phyloP scores from a whole-genome alignment of 1,284 basidiomycete species.

The Xerocomus amazonicus region DNA sequence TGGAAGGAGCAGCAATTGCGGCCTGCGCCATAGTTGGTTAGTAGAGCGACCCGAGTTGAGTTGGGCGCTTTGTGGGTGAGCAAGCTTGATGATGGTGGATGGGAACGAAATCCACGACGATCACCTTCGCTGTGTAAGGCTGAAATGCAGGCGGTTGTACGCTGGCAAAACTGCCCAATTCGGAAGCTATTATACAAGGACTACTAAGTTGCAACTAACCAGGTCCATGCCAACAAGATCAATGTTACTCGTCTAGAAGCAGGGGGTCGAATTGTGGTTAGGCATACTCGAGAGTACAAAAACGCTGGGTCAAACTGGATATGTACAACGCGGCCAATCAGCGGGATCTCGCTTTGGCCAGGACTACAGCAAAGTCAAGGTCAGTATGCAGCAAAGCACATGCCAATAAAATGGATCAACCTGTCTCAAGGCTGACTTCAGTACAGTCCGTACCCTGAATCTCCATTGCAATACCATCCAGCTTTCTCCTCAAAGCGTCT shows the following conservation, averaged over 20 bases:
- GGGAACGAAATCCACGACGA: conserved; percentile 30
- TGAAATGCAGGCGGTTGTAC: conserved; percentile 15
- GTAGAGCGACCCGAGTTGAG: conserved; percentile 10
- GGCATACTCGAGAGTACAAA: conserved; percentile 17
- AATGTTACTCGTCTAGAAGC: no score
- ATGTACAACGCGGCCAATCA: conserved; percentile 18
- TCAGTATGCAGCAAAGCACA: conserved; percentile 5
- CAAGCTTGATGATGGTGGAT: conserved; percentile 10
- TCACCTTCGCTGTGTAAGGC: conserved; percentile 22
- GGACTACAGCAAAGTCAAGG: conserved; percentile 7
- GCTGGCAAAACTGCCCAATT: conserved; percentile 23
- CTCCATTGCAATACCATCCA: conserved; percentile 74
- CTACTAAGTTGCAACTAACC: no score
- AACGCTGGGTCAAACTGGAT: not conserved
- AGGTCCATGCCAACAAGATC: no score
- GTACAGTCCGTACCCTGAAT: conserved; percentile 84
- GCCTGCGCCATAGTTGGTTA: conserved; percentile 27
- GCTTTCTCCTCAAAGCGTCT: conserved; percentile 73
- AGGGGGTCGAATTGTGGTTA: not conserved
- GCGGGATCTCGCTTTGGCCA: conserved; percentile 17
- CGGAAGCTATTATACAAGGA: conserved; percentile 17
- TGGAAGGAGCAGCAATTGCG: conserved; percentile 19
- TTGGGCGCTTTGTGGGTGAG: conserved; percentile 5
- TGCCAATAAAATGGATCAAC: conserved; percentile 46
- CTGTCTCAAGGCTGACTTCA: conserved; percentile 74